Base-by-base conservation (phyloP, 208 protist genomes). In the Trypanosoma vivax region DNA sequence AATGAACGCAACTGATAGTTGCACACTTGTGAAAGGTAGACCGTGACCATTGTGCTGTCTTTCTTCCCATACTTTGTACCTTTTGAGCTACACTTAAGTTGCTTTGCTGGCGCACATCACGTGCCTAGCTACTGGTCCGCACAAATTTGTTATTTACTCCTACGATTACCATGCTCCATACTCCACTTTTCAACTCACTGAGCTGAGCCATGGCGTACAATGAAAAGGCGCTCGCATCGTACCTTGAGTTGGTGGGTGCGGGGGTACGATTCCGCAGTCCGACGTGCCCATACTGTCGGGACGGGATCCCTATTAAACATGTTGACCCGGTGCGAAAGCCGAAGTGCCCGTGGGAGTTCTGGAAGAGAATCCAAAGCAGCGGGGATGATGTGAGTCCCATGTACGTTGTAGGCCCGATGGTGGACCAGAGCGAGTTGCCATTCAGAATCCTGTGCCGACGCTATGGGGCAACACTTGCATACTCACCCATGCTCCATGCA, bases 401-500 rank as follows among this genome's bases (percentile, higher is more conserved):
- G 68, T 76, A 81, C 37, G 74, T 90, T 10, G 62, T 95, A 0
- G 92, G 86, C 2, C 92, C 92, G 2, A 97, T 97, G 92, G 92
- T 97, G n/a, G 88, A 95, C 45, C 73, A 85, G 54, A 92, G 80
- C 52, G 89, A 95, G 61, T 60, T 96, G 50, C 79, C 92, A 3
- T 97, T 96, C 53, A 79, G 92, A 2, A 56, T 95, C 62, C 73
- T 96, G 23, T 93, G 89, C 51, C 62, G 83, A 2, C 51, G 81
- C 34, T 88, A 93, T 63, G 90, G 88, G 14, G 65, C 88, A 2
- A 74, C 71, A 11, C 57, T 96, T 11, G 55, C 73, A 40, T 96
- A 96, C 73, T 92, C 88, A 0, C 89, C 90, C 16, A 97, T 97
- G 92, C 69, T 95, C 31, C 81, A 95, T 60, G 71, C 73, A 6